Evolutionary conservation across 176 grass and related monocot genomes (phyloP).

Genomic region (Rhynchospora breviuscula): DNA sequence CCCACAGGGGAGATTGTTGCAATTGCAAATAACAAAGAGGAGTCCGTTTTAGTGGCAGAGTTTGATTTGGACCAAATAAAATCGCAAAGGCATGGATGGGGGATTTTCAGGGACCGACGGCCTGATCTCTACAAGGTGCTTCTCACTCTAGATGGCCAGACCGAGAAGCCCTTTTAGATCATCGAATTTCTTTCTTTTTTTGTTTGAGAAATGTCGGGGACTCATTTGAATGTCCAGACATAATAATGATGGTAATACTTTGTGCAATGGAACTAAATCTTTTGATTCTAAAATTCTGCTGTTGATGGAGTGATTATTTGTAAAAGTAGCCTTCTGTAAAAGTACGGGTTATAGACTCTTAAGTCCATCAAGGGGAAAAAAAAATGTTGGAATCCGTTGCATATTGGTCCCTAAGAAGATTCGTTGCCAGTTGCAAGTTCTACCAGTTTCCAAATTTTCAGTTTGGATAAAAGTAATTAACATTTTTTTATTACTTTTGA

Average conservation of each 20-base stretch:
- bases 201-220: neutral
- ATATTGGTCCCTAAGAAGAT: neutral
- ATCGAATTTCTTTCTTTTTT: neutral
- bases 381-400: no score
- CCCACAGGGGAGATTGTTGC: constrained; percentile 80
- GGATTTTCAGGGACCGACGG: constrained; percentile 76
- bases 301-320: neutral
- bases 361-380: no score
- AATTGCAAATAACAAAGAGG: constrained; percentile 78
- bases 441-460: neutral
- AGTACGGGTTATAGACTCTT: neutral
- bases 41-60: constrained; percentile 62
- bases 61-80: constrained; percentile 85
- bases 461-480: neutral
- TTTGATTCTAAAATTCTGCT: neutral
- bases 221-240: neutral
- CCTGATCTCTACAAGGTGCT: constrained; percentile 83
- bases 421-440: neutral
- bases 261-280: neutral
- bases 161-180: constrained; percentile 9
- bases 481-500: neutral
- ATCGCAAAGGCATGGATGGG: constrained; percentile 64
- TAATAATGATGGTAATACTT: neutral
- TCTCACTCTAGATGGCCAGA: constrained; percentile 62
- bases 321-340: neutral